Conservation (phyloP, 1,139 yeast species). For the Suhomyces coccinellae region DNA sequence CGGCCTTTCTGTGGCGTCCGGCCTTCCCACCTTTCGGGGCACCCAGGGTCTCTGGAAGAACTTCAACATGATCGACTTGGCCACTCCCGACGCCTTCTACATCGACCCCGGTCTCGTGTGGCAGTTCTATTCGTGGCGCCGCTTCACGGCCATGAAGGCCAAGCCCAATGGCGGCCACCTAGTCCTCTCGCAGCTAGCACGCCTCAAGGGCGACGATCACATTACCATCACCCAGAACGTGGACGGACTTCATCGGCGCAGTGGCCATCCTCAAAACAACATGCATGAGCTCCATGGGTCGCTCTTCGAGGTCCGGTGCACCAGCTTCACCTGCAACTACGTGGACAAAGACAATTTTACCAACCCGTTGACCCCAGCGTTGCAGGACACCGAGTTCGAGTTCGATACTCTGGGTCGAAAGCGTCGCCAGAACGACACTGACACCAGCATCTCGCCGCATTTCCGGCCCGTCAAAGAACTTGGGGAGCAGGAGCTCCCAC, state of each 20-base stretch:
- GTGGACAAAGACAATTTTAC: conserved; percentile 50
- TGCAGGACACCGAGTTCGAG: conserved; percentile 43
- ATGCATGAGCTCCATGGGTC: conserved; percentile 78
- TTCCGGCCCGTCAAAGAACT: conserved; percentile 50
- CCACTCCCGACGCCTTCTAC: conserved; percentile 88
- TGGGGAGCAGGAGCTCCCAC: conserved; percentile 59
- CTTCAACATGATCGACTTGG: conserved; percentile 77
- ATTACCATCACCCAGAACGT: conserved; percentile 80
- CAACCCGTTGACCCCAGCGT: conserved; percentile 64
- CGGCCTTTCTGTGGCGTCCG: conserved; percentile 77
- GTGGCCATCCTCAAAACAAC: conserved; percentile 53
- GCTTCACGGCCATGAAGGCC: conserved; percentile 64
- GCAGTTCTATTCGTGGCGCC: conserved; percentile 78
- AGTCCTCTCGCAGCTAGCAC: conserved; percentile 54
- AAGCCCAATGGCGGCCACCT: conserved; percentile 72
- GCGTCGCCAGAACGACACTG: not conserved
- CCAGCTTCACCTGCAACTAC: conserved; percentile 71
- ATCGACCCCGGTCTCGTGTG: conserved; percentile 84
- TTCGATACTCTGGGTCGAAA: conserved; percentile 18
- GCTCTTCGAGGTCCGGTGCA: conserved; percentile 69
- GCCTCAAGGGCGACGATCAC: conserved; percentile 36
- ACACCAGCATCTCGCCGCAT: conserved; percentile 36
- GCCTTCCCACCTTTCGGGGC: conserved; percentile 73
- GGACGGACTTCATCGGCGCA: conserved; percentile 70
- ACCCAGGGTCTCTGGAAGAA: conserved; percentile 76